A percentile compares a stretch with the other conserved stretches of the same genome.
Evolutionary conservation across 352 stramenopile species (phyloP).

Genomic region (Plasmopara viticola): DNA sequence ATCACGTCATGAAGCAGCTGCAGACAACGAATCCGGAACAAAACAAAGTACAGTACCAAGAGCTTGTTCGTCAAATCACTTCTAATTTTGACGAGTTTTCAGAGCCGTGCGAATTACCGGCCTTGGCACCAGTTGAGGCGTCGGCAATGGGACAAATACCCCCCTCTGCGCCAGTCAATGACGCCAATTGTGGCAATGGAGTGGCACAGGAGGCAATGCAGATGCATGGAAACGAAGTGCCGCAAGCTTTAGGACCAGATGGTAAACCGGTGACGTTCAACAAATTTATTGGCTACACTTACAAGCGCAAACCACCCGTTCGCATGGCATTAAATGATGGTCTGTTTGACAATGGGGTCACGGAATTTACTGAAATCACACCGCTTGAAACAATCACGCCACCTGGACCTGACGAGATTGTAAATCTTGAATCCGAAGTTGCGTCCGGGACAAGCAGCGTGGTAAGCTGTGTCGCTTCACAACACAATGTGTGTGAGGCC

Average conservation of each 20-base stretch:
- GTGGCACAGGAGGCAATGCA: slow-evolving; percentile 3
- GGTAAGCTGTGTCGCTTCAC: neutral
- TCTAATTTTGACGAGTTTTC: slow-evolving; percentile 98
- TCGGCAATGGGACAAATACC: slow-evolving; percentile 13
- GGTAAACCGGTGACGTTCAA: slow-evolving; percentile 84
- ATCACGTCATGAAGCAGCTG: slow-evolving; percentile 88
- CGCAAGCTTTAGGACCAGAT: slow-evolving; percentile 49
- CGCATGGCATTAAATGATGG: slow-evolving; percentile 73
- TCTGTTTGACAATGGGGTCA: slow-evolving; percentile 40
- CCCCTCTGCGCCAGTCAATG: slow-evolving; percentile 11
- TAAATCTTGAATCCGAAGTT: slow-evolving; percentile 1
- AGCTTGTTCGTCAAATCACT: slow-evolving; percentile 89
- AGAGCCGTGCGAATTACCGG: slow-evolving; percentile 61
- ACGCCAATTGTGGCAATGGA: slow-evolving; percentile 5
- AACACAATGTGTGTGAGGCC: neutral
- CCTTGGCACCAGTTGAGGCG: slow-evolving; percentile 20
- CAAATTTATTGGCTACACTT: slow-evolving; percentile 91
- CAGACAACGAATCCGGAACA: slow-evolving; percentile 64
- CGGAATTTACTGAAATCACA: neutral
- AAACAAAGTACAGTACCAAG: slow-evolving; percentile 63
- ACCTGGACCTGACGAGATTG: slow-evolving; percentile 1
- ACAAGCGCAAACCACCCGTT: slow-evolving; percentile 83
- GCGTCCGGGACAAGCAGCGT: neutral
- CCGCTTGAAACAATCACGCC: slow-evolving; percentile 1
- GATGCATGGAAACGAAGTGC: slow-evolving; percentile 19